Evolutionary conservation across 2,329 filamentous ascomycete genomes (phyloP).

Genomic region (Graphiopsis chlorocephala): DNA sequence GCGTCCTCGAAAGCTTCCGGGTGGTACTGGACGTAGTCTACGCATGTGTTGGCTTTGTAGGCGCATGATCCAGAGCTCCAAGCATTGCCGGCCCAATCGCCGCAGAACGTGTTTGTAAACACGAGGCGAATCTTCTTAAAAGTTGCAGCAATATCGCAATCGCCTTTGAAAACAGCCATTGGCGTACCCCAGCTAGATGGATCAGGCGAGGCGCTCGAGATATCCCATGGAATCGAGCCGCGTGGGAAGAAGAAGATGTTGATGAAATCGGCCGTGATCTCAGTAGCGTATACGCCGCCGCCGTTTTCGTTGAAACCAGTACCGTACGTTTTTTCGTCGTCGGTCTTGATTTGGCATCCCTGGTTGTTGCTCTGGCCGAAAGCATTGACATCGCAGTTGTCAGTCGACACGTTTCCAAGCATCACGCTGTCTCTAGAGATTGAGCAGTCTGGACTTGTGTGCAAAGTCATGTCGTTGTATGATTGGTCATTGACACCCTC

Average conservation of each 20-base stretch:
- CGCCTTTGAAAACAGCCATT: slow-evolving; percentile 59
- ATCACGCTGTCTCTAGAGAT: slow-evolving; percentile 39
- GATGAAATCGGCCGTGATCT: slow-evolving; percentile 32
- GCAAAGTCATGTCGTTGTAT: slow-evolving; percentile 36
- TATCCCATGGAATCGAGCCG: slow-evolving; percentile 36
- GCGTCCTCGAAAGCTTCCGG: slow-evolving; percentile 36
- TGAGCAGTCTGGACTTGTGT: slow-evolving; percentile 35
- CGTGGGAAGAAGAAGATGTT: slow-evolving; percentile 39
- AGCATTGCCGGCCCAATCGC: slow-evolving; percentile 38
- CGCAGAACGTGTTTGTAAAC: slow-evolving; percentile 63
- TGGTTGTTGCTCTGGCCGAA: slow-evolving; percentile 41
- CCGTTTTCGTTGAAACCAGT: slow-evolving; percentile 45
- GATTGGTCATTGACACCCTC: slow-evolving; percentile 39
- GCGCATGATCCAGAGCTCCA: slow-evolving; percentile 35
- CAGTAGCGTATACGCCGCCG: slow-evolving; percentile 38
- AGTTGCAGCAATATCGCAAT: slow-evolving; percentile 35
- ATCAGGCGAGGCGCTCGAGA: slow-evolving; percentile 51
- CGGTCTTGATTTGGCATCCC: slow-evolving; percentile 49
- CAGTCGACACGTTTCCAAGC: slow-evolving; percentile 59
- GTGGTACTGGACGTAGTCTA: slow-evolving; percentile 34
- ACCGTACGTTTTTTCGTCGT: slow-evolving; percentile 38
- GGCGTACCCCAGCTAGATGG: slow-evolving; percentile 63
- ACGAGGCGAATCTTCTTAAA: slow-evolving; percentile 45
- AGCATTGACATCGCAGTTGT: slow-evolving; percentile 32
- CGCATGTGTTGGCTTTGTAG: slow-evolving; percentile 28